phyloP scores from a whole-genome alignment of 352 stramenopile genomes.

The Peronospora destructor region DNA sequence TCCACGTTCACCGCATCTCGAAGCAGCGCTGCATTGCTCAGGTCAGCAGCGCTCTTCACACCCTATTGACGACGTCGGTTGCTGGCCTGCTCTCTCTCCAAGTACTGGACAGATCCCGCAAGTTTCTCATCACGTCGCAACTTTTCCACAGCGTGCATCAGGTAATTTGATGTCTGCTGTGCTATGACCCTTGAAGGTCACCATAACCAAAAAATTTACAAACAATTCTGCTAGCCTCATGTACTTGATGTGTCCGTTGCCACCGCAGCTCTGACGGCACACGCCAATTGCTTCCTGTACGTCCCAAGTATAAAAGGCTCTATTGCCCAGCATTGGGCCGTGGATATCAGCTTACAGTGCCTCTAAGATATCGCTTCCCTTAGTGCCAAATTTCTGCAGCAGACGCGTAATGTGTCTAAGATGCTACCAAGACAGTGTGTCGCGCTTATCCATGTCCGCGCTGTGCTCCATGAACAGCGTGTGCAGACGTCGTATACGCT shows the following conservation, averaged over 20 bases:
- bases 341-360: slow-evolving; percentile 89
- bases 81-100: slow-evolving; percentile 33
- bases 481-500: slow-evolving; percentile 50
- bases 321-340: slow-evolving; percentile 90
- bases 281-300: slow-evolving; percentile 88
- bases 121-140: slow-evolving; percentile 44
- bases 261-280: slow-evolving; percentile 92
- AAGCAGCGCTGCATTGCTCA: slow-evolving; percentile 30
- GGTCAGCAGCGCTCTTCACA: slow-evolving; percentile 21
- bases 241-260: slow-evolving; percentile 90
- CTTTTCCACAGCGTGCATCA: slow-evolving; percentile 54
- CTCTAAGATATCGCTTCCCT: slow-evolving; percentile 59
- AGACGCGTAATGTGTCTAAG: slow-evolving; percentile 72
- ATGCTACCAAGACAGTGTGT: slow-evolving; percentile 58
- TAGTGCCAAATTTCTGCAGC: slow-evolving; percentile 80
- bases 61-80: slow-evolving; percentile 25
- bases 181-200: slow-evolving; percentile 96
- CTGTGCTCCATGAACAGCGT: slow-evolving; percentile 57
- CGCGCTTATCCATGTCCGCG: slow-evolving; percentile 43
- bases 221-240: slow-evolving; percentile 88
- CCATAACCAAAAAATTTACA: slow-evolving; percentile 92
- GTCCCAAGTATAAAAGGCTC: slow-evolving; percentile 90
- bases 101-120: slow-evolving; percentile 53
- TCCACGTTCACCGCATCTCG: slow-evolving; percentile 46
- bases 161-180: slow-evolving; percentile 85